Conservation (phyloP, 805 yeast species). For the Pichia manshurica region DNA sequence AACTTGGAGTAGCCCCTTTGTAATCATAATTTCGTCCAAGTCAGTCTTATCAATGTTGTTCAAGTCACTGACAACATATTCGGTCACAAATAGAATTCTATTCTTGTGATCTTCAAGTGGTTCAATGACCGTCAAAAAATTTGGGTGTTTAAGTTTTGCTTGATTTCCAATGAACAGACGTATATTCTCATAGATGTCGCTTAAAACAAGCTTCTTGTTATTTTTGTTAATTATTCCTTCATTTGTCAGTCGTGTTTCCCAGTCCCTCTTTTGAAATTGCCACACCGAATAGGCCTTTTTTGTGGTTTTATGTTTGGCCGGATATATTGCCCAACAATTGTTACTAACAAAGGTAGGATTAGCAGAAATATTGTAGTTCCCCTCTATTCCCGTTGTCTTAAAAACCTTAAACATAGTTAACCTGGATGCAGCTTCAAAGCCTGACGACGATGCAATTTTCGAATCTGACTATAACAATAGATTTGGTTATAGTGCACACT, state of each 20-base stretch:
- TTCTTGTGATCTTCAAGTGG: constrained; percentile 83
- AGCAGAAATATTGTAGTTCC: constrained; percentile 61
- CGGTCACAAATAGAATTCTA: constrained; percentile 78
- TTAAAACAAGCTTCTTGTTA: constrained; percentile 44
- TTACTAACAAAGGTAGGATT: constrained; percentile 60
- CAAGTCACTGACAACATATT: constrained; percentile 47
- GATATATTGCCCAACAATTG: constrained; percentile 81
- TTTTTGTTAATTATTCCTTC: constrained; percentile 45
- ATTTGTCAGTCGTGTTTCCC: constrained; percentile 50
- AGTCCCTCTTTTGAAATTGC: constrained; percentile 74
- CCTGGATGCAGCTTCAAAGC: no score
- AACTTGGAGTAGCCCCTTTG: constrained; percentile 76
- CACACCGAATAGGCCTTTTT: constrained; percentile 73
- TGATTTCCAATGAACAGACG: constrained; percentile 63
- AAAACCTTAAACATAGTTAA: constrained; percentile 45
- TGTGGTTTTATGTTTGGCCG: constrained; percentile 67
- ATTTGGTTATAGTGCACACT: no score
- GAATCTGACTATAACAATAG: no score
- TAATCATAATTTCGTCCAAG: constrained; percentile 62
- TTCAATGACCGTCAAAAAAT: constrained; percentile 75
- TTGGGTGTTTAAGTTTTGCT: constrained; percentile 85
- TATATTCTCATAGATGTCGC: constrained; percentile 61
- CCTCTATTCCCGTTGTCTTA: constrained; percentile 55
- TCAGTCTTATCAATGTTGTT: constrained; percentile 35
- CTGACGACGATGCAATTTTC: no score